Evolutionary conservation across 257 asterid genomes (phyloP).

Genomic region (Solanum tarijense): DNA sequence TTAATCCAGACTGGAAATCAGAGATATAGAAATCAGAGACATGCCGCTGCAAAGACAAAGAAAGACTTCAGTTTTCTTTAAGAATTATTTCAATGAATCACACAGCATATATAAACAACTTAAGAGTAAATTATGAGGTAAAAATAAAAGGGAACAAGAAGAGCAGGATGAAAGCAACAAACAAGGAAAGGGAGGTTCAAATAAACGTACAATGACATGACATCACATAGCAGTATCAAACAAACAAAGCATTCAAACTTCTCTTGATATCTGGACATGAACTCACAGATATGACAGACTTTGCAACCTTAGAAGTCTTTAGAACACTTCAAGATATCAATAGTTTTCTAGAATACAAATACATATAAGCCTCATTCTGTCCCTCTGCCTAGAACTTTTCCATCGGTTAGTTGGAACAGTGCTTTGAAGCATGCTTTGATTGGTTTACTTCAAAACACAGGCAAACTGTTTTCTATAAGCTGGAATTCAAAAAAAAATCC

Average conservation of each 20-base stretch:
- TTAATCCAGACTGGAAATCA: constrained; percentile 80
- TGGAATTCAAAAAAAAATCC: background rate
- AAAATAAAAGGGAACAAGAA: background rate
- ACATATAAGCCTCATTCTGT: background rate
- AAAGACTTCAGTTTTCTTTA: background rate
- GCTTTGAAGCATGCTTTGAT: background rate
- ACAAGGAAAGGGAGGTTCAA: background rate
- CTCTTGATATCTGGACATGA: background rate
- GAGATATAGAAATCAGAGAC: constrained; percentile 87
- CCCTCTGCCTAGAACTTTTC: background rate
- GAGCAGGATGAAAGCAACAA: background rate
- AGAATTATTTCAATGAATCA: background rate
- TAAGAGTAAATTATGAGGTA: background rate
- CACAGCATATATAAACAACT: background rate
- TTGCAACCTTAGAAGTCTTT: background rate
- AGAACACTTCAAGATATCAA: background rate
- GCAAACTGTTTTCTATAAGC: background rate
- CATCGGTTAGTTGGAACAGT: background rate
- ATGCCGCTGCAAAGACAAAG: constrained; percentile 44
- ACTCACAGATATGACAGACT: background rate
- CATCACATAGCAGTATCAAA: background rate
- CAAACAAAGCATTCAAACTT: background rate
- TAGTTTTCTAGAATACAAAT: background rate
- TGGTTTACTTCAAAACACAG: background rate
- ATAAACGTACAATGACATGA: background rate